phyloP scores from a whole-genome alignment of 2,329 filamentous ascomycete species.

The Sclerotinia borealis region DNA sequence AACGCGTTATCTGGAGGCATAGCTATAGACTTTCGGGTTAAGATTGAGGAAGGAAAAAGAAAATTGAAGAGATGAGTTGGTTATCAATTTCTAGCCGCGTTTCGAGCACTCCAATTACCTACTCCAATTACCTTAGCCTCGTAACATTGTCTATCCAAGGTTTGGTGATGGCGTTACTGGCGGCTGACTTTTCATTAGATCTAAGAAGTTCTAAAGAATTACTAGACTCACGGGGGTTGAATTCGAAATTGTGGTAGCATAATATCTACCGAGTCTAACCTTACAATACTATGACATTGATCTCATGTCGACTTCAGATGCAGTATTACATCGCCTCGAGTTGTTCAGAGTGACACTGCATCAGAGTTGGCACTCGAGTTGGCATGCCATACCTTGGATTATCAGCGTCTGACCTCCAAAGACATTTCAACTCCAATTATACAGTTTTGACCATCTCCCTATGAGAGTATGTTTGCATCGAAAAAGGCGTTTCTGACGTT shows the following conservation, averaged over 20 bases:
- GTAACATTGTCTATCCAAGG: not conserved
- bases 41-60: not conserved
- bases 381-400: not conserved
- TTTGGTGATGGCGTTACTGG: not conserved
- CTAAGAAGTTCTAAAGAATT: not conserved
- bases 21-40: not conserved
- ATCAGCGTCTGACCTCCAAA: constrained; percentile 8
- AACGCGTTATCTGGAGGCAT: not conserved
- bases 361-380: not conserved
- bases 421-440: not conserved
- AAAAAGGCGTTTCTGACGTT: not conserved
- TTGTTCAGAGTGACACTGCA: constrained; percentile 6
- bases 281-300: constrained; percentile 2
- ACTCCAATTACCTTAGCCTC: not conserved
- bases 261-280: not conserved
- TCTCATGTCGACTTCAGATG: constrained; percentile 2
- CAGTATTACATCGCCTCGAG: constrained; percentile 6
- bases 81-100: not conserved
- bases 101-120: not conserved
- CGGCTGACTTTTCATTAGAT: not conserved
- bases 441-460: not conserved
- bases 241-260: not conserved
- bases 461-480: not conserved
- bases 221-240: not conserved
- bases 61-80: not conserved